phyloP scores from a whole-genome alignment of 331 rosid genomes.

The Rosa hybrid region DNA sequence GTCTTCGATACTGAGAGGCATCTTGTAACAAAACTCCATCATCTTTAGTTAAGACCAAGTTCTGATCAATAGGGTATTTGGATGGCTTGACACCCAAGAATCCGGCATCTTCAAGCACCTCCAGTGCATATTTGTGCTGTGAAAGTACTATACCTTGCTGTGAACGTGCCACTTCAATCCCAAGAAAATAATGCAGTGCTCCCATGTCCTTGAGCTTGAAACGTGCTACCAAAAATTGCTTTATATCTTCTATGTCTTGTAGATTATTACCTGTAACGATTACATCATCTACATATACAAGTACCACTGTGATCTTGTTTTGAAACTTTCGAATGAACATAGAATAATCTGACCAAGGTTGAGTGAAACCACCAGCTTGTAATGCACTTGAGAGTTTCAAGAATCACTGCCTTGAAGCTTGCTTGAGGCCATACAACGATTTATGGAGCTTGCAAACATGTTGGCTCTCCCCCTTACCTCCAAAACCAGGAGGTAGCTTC shows the following conservation, averaged over 20 bases:
- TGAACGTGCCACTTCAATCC: not conserved
- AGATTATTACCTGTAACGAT: not conserved
- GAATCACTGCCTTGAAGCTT: too few species aligned
- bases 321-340: not conserved
- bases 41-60: too few species aligned
- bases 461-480: not conserved
- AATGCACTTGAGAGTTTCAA: too few species aligned
- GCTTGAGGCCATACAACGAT: too few species aligned
- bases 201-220: slow-evolving; percentile 1
- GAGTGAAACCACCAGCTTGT: too few species aligned
- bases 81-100: too few species aligned
- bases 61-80: too few species aligned
- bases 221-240: not conserved
- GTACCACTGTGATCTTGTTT: too few species aligned
- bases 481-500: not conserved
- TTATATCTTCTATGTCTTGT: not conserved
- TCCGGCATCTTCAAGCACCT: too few species aligned
- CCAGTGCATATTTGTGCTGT: not conserved
- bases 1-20: not conserved
- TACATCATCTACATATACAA: not conserved
- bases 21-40: too few species aligned
- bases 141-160: not conserved
- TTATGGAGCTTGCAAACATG: too few species aligned
- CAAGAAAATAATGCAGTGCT: not conserved
- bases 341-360: too few species aligned